phyloP scores from a whole-genome alignment of 2,329 filamentous ascomycete species.

The Boeremia lycopersici region DNA sequence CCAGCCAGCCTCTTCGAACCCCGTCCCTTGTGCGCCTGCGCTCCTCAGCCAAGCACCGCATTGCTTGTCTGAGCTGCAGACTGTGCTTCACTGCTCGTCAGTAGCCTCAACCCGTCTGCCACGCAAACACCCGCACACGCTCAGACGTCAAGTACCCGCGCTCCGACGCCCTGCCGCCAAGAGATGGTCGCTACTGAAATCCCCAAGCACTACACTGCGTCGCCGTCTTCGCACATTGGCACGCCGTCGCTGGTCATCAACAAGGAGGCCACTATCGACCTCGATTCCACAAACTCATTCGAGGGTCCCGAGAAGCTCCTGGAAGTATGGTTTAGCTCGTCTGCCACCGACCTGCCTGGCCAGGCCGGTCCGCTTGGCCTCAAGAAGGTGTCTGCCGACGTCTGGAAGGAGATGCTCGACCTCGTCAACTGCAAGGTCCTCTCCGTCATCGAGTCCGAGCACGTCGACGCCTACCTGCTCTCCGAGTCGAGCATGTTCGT shows the following conservation, averaged over 20 bases:
- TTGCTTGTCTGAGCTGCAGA: constrained; percentile 97
- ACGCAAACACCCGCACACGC: constrained; percentile 17
- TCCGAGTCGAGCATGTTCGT: constrained; percentile 99
- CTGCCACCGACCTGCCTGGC: constrained; percentile 72
- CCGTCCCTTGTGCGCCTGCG: constrained; percentile 84
- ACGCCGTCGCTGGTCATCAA: constrained; percentile 96
- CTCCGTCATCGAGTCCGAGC: constrained; percentile 89
- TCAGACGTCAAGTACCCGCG: constrained; percentile 19
- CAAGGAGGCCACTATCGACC: constrained; percentile 87
- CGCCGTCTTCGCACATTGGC: constrained; percentile 74
- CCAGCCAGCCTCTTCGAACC: constrained; percentile 73
- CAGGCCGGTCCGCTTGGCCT: constrained; percentile 76
- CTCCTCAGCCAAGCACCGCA: constrained; percentile 91
- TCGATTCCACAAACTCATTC: constrained; percentile 95
- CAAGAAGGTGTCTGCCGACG: constrained; percentile 81
- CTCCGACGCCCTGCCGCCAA: constrained; percentile 42
- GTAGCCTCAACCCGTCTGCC: constrained; percentile 22
- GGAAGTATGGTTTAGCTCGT: constrained; percentile 96
- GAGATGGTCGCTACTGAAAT: constrained; percentile 86
- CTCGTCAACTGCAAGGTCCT: constrained; percentile 98
- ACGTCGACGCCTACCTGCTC: constrained; percentile 93
- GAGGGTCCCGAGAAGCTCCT: constrained; percentile 98
- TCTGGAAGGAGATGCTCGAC: constrained; percentile 96
- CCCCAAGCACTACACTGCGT: constrained; percentile 80
- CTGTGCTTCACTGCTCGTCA: constrained; percentile 76